Evolutionary conservation across 2,329 filamentous ascomycete genomes (phyloP).

Genomic region (Penicillium sp.): DNA sequence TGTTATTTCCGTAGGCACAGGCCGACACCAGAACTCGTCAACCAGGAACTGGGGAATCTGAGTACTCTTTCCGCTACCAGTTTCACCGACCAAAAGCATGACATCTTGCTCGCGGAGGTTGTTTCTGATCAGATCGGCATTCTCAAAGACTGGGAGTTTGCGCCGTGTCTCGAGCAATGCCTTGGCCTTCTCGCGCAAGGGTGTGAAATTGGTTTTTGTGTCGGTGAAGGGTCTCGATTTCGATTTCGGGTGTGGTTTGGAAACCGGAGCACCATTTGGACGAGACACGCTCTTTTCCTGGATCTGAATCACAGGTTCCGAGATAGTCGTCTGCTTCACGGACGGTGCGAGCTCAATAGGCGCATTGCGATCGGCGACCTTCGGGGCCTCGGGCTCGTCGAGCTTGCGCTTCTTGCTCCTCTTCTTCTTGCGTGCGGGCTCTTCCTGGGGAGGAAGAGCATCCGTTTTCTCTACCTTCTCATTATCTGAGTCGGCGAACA

Average conservation of each 20-base stretch:
- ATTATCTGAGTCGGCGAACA: slow-evolving; percentile 31
- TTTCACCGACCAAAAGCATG: slow-evolving; percentile 86
- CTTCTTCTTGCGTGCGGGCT: slow-evolving; percentile 24
- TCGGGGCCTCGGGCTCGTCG: slow-evolving; percentile 22
- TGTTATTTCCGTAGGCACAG: slow-evolving; percentile 54
- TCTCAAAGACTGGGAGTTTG: slow-evolving; percentile 76
- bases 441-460: slow-evolving; percentile 1
- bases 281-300: neutral
- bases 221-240: slow-evolving; percentile 21
- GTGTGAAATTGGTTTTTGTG: slow-evolving; percentile 27
- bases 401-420: slow-evolving; percentile 37
- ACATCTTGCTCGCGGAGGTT: slow-evolving; percentile 68
- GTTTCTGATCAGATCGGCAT: slow-evolving; percentile 68
- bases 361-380: slow-evolving; percentile 11
- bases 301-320: neutral
- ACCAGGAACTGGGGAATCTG: slow-evolving; percentile 91
- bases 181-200: slow-evolving; percentile 49
- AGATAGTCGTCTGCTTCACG: neutral
- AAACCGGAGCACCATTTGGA: neutral
- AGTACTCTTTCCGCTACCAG: slow-evolving; percentile 94
- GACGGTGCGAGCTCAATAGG: neutral
- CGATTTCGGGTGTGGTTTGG: slow-evolving; percentile 13
- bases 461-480: slow-evolving; percentile 20
- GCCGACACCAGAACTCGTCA: slow-evolving; percentile 75
- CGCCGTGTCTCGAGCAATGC: slow-evolving; percentile 57